Base-by-base conservation (phyloP, 2,329 filamentous ascomycete species). In the Talaromyces sp. region DNA sequence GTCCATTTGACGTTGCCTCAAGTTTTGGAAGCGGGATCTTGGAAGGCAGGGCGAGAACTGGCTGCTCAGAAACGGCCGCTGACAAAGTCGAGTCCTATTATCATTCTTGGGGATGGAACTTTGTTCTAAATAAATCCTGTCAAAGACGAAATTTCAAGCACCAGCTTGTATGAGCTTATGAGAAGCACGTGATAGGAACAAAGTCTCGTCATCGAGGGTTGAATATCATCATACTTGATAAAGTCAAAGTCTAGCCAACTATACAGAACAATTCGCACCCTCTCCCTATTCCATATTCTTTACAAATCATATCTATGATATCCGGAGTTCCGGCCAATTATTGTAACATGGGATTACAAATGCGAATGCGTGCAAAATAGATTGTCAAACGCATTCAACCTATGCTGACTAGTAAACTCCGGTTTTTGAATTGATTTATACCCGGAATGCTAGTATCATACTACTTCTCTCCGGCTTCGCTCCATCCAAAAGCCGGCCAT, bases 21-120 rank as follows among this genome's bases (percentile, higher is more conserved):
- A 70, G 73, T 85, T 68, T 69, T 86, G 1, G 84, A 86, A 64
- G 83, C 83, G 5, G 84, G 84, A 0, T 82, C 81, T 1, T 86
- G 84, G 84, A 86, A 86, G 67, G 74, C 72, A 5, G 76, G 76
- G 1, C 70, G 78, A n/a, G 75, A 78, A 60, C 62, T 78, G 45
- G 77, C 76, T 11, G 76, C 76, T 0, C 66, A 73, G 62, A 70
- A 68, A 35, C 69, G 77, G 10, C 75, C 76, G 0, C 64, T 71
- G 52, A 77, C 72, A 0, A 74, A 72, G 64, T 75, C 72, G 0
- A 78, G 77, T 63, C 78, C 78, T 3, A 78, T 80, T 39, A 63
- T 79, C 59, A 78, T 78, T 31, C 67, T 74, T 16, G 75, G 77
- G 1, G 77, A 80, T 70, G 78, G 78, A 0, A 80, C 78, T 2